phyloP scores from a whole-genome alignment of 2,329 filamentous ascomycete genomes.

The Beauveria sp. region DNA sequence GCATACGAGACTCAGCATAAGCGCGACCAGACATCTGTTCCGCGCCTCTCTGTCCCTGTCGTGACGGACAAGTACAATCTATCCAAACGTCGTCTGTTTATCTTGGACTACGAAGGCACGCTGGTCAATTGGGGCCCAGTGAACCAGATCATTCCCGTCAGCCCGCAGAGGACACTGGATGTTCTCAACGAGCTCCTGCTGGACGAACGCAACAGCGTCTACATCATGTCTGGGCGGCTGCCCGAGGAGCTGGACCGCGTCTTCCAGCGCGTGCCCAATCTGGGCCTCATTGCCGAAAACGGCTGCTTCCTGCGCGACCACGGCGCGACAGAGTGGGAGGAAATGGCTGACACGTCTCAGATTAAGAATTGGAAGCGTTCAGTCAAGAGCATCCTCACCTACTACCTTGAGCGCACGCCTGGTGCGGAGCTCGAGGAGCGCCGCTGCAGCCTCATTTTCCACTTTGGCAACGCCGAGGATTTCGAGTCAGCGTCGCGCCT shows the following conservation, averaged over 20 bases:
- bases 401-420: slow-evolving; percentile 84
- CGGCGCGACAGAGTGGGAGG: slow-evolving; percentile 62
- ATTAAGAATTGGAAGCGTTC: slow-evolving; percentile 75
- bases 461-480: slow-evolving; percentile 78
- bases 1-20: slow-evolving; percentile 79
- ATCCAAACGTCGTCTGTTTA: slow-evolving; percentile 66
- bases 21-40: slow-evolving; percentile 78
- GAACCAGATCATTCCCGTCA: slow-evolving; percentile 76
- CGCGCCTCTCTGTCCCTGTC: slow-evolving; percentile 64
- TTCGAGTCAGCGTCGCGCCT: slow-evolving; percentile 66
- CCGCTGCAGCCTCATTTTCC: slow-evolving; percentile 86
- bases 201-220: slow-evolving; percentile 77
- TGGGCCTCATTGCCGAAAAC: slow-evolving; percentile 91
- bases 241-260: slow-evolving; percentile 82
- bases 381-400: slow-evolving; percentile 74
- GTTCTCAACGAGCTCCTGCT: slow-evolving; percentile 73
- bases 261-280: slow-evolving; percentile 72
- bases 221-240: slow-evolving; percentile 85
- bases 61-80: slow-evolving; percentile 59
- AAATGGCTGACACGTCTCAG: slow-evolving; percentile 64
- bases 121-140: slow-evolving; percentile 81
- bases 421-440: slow-evolving; percentile 83
- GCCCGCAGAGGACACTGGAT: slow-evolving; percentile 74
- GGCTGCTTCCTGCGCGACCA: slow-evolving; percentile 80
- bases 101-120: slow-evolving; percentile 91